These are phyloP conservation scores for Rhodocollybia butyracea DNA, from an alignment of 768 basidiomycete genomes.

Conservation along the genomic window DNA sequence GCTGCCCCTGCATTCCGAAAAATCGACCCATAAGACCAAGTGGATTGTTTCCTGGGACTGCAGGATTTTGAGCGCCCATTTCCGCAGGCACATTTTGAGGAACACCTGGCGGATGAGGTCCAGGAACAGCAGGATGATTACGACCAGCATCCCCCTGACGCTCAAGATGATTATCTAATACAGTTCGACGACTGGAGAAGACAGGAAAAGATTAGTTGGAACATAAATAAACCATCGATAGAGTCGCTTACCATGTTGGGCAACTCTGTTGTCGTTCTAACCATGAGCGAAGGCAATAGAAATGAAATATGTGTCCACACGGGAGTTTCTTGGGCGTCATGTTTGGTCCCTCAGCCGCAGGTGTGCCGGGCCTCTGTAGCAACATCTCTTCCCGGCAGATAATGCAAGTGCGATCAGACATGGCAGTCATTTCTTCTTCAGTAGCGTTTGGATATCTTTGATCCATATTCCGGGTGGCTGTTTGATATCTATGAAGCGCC, in stretches of 20 bases:
- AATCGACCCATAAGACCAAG: conserved; percentile 55
- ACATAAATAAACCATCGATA: not conserved
- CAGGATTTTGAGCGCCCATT: conserved; percentile 29
- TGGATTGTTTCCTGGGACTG: conserved; percentile 35
- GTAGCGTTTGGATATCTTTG: conserved; percentile 92
- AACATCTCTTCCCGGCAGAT: conserved; percentile 98
- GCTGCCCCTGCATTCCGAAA: conserved; percentile 50
- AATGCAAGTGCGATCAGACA: conserved; percentile 92
- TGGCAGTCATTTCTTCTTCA: conserved; percentile 72
- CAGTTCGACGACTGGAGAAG: conserved; percentile 65
- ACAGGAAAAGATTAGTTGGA: not conserved
- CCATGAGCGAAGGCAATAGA: conserved; percentile 96
- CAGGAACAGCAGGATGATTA: conserved; percentile 17
- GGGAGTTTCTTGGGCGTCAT: conserved; percentile 95
- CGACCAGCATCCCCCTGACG: conserved; percentile 24
- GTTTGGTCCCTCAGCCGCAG: conserved; percentile 68
- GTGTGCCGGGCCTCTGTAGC: conserved; percentile 28
- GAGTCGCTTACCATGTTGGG: conserved; percentile 82
- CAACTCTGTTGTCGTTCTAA: conserved; percentile 98
- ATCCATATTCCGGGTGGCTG: conserved; percentile 96
- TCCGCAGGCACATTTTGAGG: conserved; percentile 24
- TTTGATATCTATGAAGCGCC: conserved; percentile 88
- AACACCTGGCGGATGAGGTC: conserved; percentile 29
- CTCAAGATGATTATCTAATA: conserved; percentile 50
- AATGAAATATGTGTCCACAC: conserved; percentile 98